Percentiles rank a stretch among this genome's conserved stretches.
These are phyloP conservation scores for Penicillium manginii DNA, from an alignment of 495 filamentous ascomycete genomes.

Conservation along the genomic window DNA sequence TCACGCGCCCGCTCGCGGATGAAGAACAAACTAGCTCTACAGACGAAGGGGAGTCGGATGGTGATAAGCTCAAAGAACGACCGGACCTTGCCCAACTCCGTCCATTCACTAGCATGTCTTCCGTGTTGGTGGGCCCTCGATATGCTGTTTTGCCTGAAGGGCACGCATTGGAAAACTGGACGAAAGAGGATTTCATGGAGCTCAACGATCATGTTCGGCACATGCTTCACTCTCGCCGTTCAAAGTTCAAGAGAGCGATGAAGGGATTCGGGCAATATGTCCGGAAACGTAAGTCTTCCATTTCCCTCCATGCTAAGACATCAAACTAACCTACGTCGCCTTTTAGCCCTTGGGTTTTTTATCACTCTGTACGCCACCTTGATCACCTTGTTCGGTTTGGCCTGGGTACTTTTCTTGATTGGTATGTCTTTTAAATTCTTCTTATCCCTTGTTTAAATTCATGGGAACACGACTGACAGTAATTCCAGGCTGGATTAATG, in stretches of 20 bases:
- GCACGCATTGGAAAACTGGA: constrained; percentile 69
- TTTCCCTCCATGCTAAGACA: neutral
- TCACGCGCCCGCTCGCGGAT: constrained; percentile 54
- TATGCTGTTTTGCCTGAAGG: constrained; percentile 58
- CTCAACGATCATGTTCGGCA: constrained; percentile 82
- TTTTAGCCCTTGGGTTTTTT: constrained; percentile 67
- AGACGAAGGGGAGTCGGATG: constrained; percentile 32
- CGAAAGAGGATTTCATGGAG: constrained; percentile 65
- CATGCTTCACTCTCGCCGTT: constrained; percentile 76
- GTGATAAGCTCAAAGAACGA: constrained; percentile 27
- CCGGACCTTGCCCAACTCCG: constrained; percentile 33
- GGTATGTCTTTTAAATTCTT: constrained; percentile 34
- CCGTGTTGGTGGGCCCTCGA: constrained; percentile 35
- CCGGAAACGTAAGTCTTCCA: constrained; percentile 55
- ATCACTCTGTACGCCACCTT: constrained; percentile 79
- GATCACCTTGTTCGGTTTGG: constrained; percentile 78
- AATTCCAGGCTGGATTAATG: constrained; percentile 70
- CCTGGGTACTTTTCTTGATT: constrained; percentile 84
- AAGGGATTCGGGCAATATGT: constrained; percentile 77
- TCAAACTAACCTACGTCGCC: constrained; percentile 13
- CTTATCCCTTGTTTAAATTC: neutral
- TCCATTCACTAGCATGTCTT: constrained; percentile 37
- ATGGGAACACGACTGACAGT: neutral
- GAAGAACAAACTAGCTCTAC: constrained; percentile 38
- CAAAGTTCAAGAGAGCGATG: constrained; percentile 74